Evolutionary conservation across 306 rosid genomes (phyloP), one percentile per base, ranked within the genome.

Genomic region (Spatholobus suberectus): DNA sequence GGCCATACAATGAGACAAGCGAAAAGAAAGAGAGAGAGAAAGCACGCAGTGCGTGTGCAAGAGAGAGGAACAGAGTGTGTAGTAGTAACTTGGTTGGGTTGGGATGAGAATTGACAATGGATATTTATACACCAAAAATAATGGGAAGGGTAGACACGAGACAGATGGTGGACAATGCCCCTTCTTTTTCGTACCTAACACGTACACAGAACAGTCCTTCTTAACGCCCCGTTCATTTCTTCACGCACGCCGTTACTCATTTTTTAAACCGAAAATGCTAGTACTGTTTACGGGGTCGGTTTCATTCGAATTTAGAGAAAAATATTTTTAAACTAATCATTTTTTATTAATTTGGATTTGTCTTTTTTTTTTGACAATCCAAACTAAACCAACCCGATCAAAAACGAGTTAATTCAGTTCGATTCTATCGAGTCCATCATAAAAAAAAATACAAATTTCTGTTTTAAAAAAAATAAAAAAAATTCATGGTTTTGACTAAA

Each of bases 1-100:
- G 90, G 98, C 98, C 98, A 95, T 95, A 89, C 97, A 94, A 94
- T 18, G 47, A 58, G 17, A 32, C 17, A 8, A 27, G 4, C 29
- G 54, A 5, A 34, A 15, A 55, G 7, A 69, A 66, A 75, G 5
- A 14, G 15, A 26, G 15, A 13, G 44, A 57, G 24, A 59, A 10
- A 11, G 6, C 3, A 11, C 55, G 17, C 4, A 24, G 20, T 61
- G 38, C 13, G 61, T 49, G 20, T 24, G 15, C 14, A 11, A 2
- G 23, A 26, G 10, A 32, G 55, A 14, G 69, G 17, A 11, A 27
- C 1, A 29, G n/a, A 7, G 23, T 35, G 61, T 26, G 71, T 15
- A 32, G 20, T 10, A 18, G 24, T 47, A 7, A 41, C n/a, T 2
- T 40, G 15, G 43, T 35, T 38, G 6, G 35, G 44, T 0, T 8